These are phyloP conservation scores for Solanum pimpinellifolium DNA, from an alignment of 257 asterid species.

Conservation along the genomic window DNA sequence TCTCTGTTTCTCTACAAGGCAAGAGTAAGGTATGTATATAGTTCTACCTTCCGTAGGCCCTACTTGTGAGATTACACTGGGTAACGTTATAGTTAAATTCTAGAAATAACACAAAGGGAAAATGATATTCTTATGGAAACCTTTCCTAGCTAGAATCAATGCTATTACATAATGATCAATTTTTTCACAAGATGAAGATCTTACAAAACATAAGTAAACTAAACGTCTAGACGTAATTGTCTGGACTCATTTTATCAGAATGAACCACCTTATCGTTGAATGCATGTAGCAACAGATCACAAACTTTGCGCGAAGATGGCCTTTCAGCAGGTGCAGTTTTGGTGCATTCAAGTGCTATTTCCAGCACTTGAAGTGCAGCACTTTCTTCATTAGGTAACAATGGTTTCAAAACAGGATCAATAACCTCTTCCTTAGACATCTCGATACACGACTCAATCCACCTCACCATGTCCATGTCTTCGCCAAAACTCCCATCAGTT, in stretches of 20 bases:
- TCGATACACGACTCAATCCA: constrained; percentile 64
- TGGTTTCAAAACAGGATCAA: constrained; percentile 63
- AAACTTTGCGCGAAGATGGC: constrained; percentile 65
- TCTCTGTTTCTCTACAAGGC: neutral
- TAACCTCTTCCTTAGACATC: constrained; percentile 39
- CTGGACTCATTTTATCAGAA: constrained; percentile 39
- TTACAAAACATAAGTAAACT: neutral
- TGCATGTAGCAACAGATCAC: constrained; percentile 44
- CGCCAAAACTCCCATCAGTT: constrained; percentile 63
- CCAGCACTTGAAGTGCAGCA: constrained; percentile 50
- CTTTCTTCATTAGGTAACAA: constrained; percentile 49
- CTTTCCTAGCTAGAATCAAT: neutral
- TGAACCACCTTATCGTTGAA: constrained; percentile 37
- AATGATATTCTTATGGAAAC: neutral
- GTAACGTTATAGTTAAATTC: neutral
- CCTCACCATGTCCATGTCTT: constrained; percentile 68
- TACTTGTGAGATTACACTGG: neutral
- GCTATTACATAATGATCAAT: neutral
- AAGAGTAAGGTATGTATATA: neutral
- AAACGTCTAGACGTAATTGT: constrained; percentile 1
- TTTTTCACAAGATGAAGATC: neutral
- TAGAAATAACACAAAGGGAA: neutral
- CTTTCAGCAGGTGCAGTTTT: constrained; percentile 79
- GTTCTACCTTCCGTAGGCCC: too few relatives aligned
- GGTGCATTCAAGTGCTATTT: constrained; percentile 77